Base-by-base conservation (phyloP, 352 stramenopile genomes). In the Pythium sukuiense region DNA sequence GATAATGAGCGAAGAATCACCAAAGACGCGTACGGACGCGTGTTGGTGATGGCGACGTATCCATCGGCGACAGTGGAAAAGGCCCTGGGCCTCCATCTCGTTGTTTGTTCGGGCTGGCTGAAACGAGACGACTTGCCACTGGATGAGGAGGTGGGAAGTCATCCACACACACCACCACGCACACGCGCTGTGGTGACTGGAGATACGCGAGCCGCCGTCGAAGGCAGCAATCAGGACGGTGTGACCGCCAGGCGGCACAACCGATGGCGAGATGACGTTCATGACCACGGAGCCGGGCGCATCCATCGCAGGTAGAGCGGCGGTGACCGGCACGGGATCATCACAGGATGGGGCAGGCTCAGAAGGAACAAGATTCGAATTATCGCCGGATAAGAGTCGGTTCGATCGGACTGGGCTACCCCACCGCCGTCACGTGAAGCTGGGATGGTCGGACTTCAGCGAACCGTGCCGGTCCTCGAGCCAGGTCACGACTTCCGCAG, bases 121-220 rank as follows among this genome's bases (percentile, higher is more conserved):
- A 45, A 67, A 76, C 1, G 54, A 13, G 13, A 14, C 3, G 0
- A 48, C 55, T 3, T 59, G 14, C 67, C 67, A 69, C 20, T 63
- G 61, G 0, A 72, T 3, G 1, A 69, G 16, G 0, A 9, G 0
- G n/a, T 53, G 14, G 2, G 1, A 8, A 0, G 12, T 20, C 0
- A 43, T 33, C 71, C 59, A 77, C 0, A 74, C 60, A 20, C n/a
- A n/a, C n/a, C 55, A 77, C 53, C 71, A 70, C 6, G n/a, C 63
- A 20, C 46, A 65, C 0, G 63, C 66, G 20, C 61, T 68, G 4
- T 24, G 41, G 13, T 50, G 35, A 2, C 13, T n/a, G 0, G n/a
- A 4, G 2, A 6, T 0, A 18, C 43, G 52, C 2, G 29, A 24
- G 12, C 61, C 53, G n/a, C 64, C 61, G 24, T 75, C 64, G 46